A percentile compares a stretch with the other conserved stretches of the same genome.
These are phyloP conservation scores for Calonectria pauciramosa DNA, from an alignment of 2,329 filamentous ascomycete genomes.

Conservation along the genomic window DNA sequence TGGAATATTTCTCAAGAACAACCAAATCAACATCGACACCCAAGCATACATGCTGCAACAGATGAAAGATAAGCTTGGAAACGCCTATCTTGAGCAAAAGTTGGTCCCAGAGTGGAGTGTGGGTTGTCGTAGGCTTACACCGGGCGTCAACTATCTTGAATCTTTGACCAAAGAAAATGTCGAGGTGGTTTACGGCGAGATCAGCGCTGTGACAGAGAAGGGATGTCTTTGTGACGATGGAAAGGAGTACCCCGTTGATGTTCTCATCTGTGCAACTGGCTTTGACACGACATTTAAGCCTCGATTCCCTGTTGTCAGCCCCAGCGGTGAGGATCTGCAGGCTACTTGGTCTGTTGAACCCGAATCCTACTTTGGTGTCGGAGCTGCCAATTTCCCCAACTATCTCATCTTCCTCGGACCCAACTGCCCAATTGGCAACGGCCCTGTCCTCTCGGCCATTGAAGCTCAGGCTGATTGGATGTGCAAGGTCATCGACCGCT, in stretches of 20 bases:
- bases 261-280: slow-evolving; percentile 70
- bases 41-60: slow-evolving; percentile 55
- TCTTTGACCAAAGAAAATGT: slow-evolving; percentile 62
- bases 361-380: slow-evolving; percentile 67
- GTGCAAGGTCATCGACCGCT: slow-evolving; percentile 63
- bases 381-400: slow-evolving; percentile 66
- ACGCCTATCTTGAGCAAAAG: slow-evolving; percentile 63
- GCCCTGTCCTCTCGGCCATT: slow-evolving; percentile 56
- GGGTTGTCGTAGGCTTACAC: slow-evolving; percentile 64
- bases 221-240: slow-evolving; percentile 63
- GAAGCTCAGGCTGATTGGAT: slow-evolving; percentile 65
- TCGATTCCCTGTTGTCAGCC: slow-evolving; percentile 64
- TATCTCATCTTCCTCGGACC: slow-evolving; percentile 65
- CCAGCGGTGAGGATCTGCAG: slow-evolving; percentile 63
- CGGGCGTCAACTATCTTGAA: slow-evolving; percentile 64
- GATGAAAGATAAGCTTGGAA: slow-evolving; percentile 55
- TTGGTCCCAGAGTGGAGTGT: slow-evolving; percentile 65
- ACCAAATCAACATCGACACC: slow-evolving; percentile 55
- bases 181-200: slow-evolving; percentile 57
- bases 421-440: slow-evolving; percentile 56
- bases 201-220: slow-evolving; percentile 55
- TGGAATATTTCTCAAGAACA: slow-evolving; percentile 59
- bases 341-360: slow-evolving; percentile 62
- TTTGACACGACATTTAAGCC: slow-evolving; percentile 68
- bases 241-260: slow-evolving; percentile 65